These are phyloP conservation scores for Emericellopsis atlantica DNA, from an alignment of 2,329 filamentous ascomycete genomes.

Conservation along the genomic window DNA sequence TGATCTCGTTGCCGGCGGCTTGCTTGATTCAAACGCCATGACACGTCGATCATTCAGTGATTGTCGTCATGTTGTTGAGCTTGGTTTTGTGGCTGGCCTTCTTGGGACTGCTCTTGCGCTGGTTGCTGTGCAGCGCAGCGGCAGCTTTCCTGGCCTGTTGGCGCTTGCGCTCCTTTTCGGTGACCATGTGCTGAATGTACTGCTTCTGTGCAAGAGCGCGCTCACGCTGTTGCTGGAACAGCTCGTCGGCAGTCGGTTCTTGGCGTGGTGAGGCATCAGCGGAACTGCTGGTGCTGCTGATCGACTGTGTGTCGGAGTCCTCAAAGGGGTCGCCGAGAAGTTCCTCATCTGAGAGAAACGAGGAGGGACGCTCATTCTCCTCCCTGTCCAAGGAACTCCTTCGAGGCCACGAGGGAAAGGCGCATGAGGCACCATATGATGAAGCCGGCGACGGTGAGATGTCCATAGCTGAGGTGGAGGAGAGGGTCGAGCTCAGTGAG, in stretches of 20 bases:
- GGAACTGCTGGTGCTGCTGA: conserved; percentile 26
- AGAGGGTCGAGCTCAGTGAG: conserved; percentile 26
- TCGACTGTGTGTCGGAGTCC: conserved; percentile 16
- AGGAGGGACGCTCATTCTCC: conserved; percentile 31
- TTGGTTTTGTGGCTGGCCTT: conserved; percentile 33
- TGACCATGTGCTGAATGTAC: conserved; percentile 33
- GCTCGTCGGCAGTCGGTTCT: conserved; percentile 29
- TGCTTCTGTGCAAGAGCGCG: conserved; percentile 38
- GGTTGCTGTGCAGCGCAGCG: neutral
- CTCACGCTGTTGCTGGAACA: conserved; percentile 36
- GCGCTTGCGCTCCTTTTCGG: conserved; percentile 42
- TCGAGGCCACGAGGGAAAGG: conserved; percentile 47
- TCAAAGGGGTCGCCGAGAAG: conserved; percentile 4
- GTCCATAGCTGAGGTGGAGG: conserved; percentile 28
- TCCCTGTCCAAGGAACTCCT: conserved; percentile 33
- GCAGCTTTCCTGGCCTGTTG: conserved; percentile 11
- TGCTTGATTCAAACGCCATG: too few relatives aligned
- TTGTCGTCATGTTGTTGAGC: conserved; percentile 38
- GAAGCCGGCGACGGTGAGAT: conserved; percentile 20
- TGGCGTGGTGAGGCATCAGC: conserved; percentile 25
- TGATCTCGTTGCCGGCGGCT: too few relatives aligned
- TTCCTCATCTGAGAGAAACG: conserved; percentile 52
- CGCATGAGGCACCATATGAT: conserved; percentile 33
- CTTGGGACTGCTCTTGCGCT: conserved; percentile 28
- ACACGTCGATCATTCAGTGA: conserved; percentile 26